Conservation (phyloP, 2,329 filamentous ascomycete genomes). For the Stromatinia cepivora region DNA sequence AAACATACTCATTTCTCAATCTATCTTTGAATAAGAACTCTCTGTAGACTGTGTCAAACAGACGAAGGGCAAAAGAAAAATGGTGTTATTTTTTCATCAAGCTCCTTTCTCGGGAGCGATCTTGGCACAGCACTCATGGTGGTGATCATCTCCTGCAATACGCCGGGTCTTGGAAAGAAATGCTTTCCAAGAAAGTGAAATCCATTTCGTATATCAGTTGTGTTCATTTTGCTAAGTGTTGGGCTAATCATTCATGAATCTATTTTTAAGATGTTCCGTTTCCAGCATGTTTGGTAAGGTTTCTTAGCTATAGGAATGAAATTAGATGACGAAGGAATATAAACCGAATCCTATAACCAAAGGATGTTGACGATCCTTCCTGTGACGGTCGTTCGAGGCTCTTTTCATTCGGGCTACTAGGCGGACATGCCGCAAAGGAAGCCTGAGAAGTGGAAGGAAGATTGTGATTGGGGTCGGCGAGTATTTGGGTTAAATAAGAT, state of each 20-base stretch:
- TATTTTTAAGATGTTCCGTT: background rate
- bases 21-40: background rate
- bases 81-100: background rate
- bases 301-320: background rate
- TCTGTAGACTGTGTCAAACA: background rate
- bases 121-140: background rate
- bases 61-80: background rate
- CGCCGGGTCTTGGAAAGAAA: background rate
- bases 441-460: background rate
- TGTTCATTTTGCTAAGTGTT: background rate
- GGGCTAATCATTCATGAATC: background rate
- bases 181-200: background rate
- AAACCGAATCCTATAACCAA: background rate
- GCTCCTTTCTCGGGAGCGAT: background rate
- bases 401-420: background rate
- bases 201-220: background rate
- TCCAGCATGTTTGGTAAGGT: background rate
- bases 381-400: background rate
- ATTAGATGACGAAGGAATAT: background rate
- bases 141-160: background rate
- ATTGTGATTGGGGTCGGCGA: background rate
- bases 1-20: no score
- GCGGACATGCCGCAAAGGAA: background rate
- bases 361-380: slow-evolving; percentile 5
- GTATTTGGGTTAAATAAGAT: background rate